A percentile compares a stretch with the other conserved stretches of the same genome.
phyloP scores from a whole-genome alignment of 2,329 filamentous ascomycete genomes.

The Thelonectria blattea region DNA sequence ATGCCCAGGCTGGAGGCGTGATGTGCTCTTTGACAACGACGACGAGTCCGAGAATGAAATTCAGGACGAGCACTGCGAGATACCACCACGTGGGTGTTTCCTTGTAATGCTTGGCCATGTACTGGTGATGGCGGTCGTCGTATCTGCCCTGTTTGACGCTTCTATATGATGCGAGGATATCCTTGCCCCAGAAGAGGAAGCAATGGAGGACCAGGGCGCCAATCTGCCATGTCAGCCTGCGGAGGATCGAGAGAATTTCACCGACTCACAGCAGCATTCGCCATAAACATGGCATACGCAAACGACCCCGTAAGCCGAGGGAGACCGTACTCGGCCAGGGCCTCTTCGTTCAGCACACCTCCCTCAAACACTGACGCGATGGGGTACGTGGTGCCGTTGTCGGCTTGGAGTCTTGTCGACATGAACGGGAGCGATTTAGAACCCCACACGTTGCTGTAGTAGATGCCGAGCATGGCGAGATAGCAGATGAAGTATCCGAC shows the following conservation, averaged over 20 bases:
- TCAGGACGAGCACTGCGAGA: slow-evolving; percentile 46
- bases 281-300: slow-evolving; percentile 61
- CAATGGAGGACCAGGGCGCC: slow-evolving; percentile 60
- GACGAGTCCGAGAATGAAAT: slow-evolving; percentile 54
- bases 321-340: slow-evolving; percentile 51
- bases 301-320: slow-evolving; percentile 57
- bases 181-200: slow-evolving; percentile 61
- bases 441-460: slow-evolving; percentile 57
- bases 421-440: slow-evolving; percentile 58
- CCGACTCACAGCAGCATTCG: slow-evolving; percentile 58
- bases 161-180: slow-evolving; percentile 55
- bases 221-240: slow-evolving; percentile 46
- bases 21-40: slow-evolving; percentile 54
- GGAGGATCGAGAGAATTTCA: rapidly evolving
- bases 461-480: slow-evolving; percentile 56
- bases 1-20: slow-evolving; percentile 55
- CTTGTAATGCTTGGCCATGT: slow-evolving; percentile 60
- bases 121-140: slow-evolving; percentile 57
- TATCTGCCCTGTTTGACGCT: slow-evolving; percentile 50
- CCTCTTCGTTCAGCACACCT: slow-evolving; percentile 49
- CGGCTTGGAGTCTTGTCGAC: slow-evolving; percentile 54
- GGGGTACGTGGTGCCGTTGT: slow-evolving; percentile 50
- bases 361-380: slow-evolving; percentile 47
- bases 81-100: slow-evolving; percentile 59
- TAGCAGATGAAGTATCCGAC: slow-evolving; percentile 57